Evolutionary conservation across 169 alveolate species (phyloP).

Genomic region (Plasmodium gallinaceum): DNA sequence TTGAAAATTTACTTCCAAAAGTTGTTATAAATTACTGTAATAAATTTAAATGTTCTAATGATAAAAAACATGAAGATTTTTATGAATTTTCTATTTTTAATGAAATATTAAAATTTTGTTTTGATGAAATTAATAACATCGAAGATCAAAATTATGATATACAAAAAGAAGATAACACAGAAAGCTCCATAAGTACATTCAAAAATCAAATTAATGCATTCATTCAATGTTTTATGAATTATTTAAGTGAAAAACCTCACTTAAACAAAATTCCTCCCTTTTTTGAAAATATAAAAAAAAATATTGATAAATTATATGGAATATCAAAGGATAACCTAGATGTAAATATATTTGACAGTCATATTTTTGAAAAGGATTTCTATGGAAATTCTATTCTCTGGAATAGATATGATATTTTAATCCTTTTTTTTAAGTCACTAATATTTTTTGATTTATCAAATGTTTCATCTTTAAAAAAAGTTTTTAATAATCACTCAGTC

Average conservation of each 20-base stretch:
- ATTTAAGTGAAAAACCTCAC: constrained; percentile 18
- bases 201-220: constrained; percentile 31
- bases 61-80: constrained; percentile 30
- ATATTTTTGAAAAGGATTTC: constrained; percentile 56
- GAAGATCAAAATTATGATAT: constrained; percentile 41
- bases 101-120: constrained; percentile 27
- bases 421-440: constrained; percentile 63
- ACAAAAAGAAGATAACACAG: constrained; percentile 16
- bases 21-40: constrained; percentile 63
- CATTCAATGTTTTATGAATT: constrained; percentile 47
- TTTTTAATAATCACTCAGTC: constrained; percentile 51
- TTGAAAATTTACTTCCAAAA: constrained; percentile 55
- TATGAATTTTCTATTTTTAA: constrained; percentile 56
- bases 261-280: constrained; percentile 39
- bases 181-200: constrained; percentile 18
- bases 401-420: constrained; percentile 52
- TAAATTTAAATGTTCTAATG: constrained; percentile 35
- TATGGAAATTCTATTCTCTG: constrained; percentile 15
- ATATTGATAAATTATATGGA: constrained; percentile 13
- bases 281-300: constrained; percentile 48
- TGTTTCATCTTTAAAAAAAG: constrained; percentile 64
- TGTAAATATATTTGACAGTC: constrained; percentile 23
- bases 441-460: constrained; percentile 62
- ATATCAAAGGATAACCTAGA: constrained; percentile 36
- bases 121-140: constrained; percentile 47